A percentile compares a stretch with the other conserved stretches of the same genome.
These are phyloP conservation scores for Coniochaeta prunicola DNA, from an alignment of 2,329 filamentous ascomycete genomes.

Conservation along the genomic window DNA sequence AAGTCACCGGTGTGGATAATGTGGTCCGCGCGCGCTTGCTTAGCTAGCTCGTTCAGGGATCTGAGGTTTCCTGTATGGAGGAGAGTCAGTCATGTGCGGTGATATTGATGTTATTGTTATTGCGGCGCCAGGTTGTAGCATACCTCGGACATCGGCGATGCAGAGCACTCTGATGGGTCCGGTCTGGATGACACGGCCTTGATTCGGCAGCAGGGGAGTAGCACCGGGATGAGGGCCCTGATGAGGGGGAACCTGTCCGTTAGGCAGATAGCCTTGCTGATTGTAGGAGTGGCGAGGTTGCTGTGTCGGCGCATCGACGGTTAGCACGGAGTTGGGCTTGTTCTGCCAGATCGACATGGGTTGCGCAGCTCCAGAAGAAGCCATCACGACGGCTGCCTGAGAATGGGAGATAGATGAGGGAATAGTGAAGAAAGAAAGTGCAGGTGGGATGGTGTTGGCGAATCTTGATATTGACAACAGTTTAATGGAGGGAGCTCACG, in stretches of 20 bases:
- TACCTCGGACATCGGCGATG: constrained; percentile 67
- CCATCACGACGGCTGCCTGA: background rate
- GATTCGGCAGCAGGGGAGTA: constrained; percentile 59
- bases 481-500: constrained; percentile 1
- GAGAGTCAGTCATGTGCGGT: constrained; percentile 4
- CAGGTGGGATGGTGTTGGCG: background rate
- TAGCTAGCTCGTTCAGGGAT: constrained; percentile 93
- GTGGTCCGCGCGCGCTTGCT: constrained; percentile 89
- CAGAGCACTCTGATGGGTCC: constrained; percentile 61
- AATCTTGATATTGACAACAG: background rate
- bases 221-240: constrained; percentile 47
- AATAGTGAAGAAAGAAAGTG: background rate
- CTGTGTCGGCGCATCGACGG: constrained; percentile 7
- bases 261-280: constrained; percentile 53
- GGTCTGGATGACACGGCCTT: constrained; percentile 58
- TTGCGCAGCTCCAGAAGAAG: constrained; percentile 2
- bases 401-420: background rate
- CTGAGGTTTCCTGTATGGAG: constrained; percentile 70
- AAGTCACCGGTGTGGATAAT: constrained; percentile 99
- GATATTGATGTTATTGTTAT: background rate
- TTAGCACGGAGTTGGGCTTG: constrained; percentile 7
- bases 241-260: constrained; percentile 45
- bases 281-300: constrained; percentile 34
- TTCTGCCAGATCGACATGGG: background rate
- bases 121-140: constrained; percentile 11